Percentiles rank a stretch among this genome's conserved stretches.
Evolutionary conservation across 768 basidiomycete genomes (phyloP).

Genomic region (Hortiboletus flavorubellus): DNA sequence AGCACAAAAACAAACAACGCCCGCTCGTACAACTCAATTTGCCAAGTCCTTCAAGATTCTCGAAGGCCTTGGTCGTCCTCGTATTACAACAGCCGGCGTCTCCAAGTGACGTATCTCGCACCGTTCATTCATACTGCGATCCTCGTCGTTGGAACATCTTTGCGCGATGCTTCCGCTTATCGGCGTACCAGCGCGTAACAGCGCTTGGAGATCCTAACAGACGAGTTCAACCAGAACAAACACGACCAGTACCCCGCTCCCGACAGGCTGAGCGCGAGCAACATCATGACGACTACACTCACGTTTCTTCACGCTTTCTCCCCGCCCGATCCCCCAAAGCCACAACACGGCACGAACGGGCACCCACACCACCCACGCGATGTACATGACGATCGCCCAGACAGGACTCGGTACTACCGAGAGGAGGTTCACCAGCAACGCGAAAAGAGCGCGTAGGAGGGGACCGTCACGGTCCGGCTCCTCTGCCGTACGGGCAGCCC

Average conservation of each 20-base stretch:
- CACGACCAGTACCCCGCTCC: not conserved
- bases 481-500: not conserved
- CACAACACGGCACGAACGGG: constrained; percentile 9
- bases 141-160: not conserved
- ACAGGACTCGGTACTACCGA: not conserved
- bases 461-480: not conserved
- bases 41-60: not conserved
- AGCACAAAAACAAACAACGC: not conserved
- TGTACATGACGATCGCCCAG: not conserved
- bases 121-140: not conserved
- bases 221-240: not conserved
- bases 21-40: not conserved
- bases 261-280: not conserved
- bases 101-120: not conserved
- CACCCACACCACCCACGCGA: not conserved
- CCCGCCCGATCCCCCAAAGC: constrained; percentile 17
- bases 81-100: not conserved
- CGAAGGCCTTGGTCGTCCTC: too few relatives aligned
- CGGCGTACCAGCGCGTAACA: not conserved
- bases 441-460: not conserved
- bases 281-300: not conserved
- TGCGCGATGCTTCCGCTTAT: not conserved
- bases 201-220: not conserved
- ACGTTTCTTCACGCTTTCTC: not conserved
- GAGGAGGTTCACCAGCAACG: not conserved